Evolutionary conservation across 495 filamentous ascomycete species (phyloP).

Genomic region (Penicillium herquei): DNA sequence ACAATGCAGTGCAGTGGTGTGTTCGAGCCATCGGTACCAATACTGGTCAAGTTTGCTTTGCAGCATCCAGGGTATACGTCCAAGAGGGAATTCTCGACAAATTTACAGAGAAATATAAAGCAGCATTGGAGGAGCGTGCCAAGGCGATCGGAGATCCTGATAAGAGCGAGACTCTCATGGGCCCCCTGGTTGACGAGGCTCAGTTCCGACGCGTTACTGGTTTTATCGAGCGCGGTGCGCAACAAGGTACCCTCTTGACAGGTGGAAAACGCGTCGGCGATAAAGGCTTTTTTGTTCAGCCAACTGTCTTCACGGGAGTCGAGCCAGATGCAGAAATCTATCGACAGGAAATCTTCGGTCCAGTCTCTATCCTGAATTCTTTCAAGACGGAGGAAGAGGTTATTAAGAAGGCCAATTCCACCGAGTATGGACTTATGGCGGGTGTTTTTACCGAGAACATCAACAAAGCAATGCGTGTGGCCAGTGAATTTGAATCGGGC

Average conservation of each 20-base stretch:
- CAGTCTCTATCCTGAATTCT: slow-evolving; percentile 78
- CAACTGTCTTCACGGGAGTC: slow-evolving; percentile 82
- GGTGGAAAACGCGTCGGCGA: slow-evolving; percentile 51
- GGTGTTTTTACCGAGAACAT: slow-evolving; percentile 47
- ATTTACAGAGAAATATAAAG: slow-evolving; percentile 12
- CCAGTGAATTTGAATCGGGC: slow-evolving; percentile 41
- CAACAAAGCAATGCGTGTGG: slow-evolving; percentile 41
- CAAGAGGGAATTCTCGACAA: slow-evolving; percentile 34
- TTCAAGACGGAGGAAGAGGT: slow-evolving; percentile 76
- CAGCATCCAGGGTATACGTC: slow-evolving; percentile 47
- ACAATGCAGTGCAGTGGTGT: slow-evolving; percentile 10
- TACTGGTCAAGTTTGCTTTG: slow-evolving; percentile 50
- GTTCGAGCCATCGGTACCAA: slow-evolving; percentile 38
- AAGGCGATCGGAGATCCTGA: background rate
- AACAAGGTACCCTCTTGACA: slow-evolving; percentile 66
- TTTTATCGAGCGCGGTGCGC: slow-evolving; percentile 77
- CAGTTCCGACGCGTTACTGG: slow-evolving; percentile 86
- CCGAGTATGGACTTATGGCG: slow-evolving; percentile 53
- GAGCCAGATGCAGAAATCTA: slow-evolving; percentile 80
- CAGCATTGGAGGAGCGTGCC: background rate
- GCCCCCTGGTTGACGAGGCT: slow-evolving; percentile 73
- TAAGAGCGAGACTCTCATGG: background rate
- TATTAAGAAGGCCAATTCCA: slow-evolving; percentile 67
- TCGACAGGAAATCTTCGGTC: slow-evolving; percentile 90
- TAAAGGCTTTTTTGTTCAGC: slow-evolving; percentile 84